Conservation (phyloP, 2,329 filamentous ascomycete species). For the Microsporum audouinii region DNA sequence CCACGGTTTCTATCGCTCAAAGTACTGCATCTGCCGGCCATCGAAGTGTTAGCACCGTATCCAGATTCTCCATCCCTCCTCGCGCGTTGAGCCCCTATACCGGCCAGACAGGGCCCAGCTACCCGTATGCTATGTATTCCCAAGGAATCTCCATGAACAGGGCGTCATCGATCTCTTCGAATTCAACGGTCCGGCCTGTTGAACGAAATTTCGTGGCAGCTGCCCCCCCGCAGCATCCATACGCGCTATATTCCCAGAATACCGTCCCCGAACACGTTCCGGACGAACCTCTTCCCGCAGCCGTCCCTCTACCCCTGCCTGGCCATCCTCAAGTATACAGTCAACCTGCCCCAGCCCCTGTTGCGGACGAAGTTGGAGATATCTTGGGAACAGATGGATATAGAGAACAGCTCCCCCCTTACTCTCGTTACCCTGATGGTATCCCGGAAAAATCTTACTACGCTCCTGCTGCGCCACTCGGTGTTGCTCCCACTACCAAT, state of each 20-base stretch:
- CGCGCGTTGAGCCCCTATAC: slow-evolving; percentile 53
- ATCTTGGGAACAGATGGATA: slow-evolving; percentile 81
- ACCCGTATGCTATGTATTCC: slow-evolving; percentile 75
- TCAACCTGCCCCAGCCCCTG: slow-evolving; percentile 56
- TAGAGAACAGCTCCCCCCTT: slow-evolving; percentile 81
- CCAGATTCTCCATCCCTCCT: slow-evolving; percentile 36
- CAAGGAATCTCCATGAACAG: slow-evolving; percentile 52
- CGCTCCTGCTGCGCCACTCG: slow-evolving; percentile 23
- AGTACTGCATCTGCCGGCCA: slow-evolving; percentile 25
- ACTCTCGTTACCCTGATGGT: slow-evolving; percentile 78
- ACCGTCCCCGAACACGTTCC: slow-evolving; percentile 50
- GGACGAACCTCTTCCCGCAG: slow-evolving; percentile 23
- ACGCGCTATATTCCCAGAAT: slow-evolving; percentile 74
- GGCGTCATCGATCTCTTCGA: slow-evolving; percentile 57
- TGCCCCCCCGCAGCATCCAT: slow-evolving; percentile 67
- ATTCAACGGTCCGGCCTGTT: slow-evolving; percentile 52
- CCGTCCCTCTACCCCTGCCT: slow-evolving; percentile 61
- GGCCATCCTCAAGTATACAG: slow-evolving; percentile 57
- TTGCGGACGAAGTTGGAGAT: slow-evolving; percentile 76
- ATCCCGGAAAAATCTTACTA: slow-evolving; percentile 45
- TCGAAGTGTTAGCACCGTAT: slow-evolving; percentile 35
- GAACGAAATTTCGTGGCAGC: slow-evolving; percentile 50
- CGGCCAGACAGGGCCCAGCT: slow-evolving; percentile 61
- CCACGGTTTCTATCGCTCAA: slow-evolving; percentile 11
- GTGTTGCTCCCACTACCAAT: slow-evolving; percentile 31